A percentile compares a stretch with the other conserved stretches of the same genome.
Conservation (phyloP, 2,329 filamentous ascomycete species). For the Penicillium hesseltinei region DNA sequence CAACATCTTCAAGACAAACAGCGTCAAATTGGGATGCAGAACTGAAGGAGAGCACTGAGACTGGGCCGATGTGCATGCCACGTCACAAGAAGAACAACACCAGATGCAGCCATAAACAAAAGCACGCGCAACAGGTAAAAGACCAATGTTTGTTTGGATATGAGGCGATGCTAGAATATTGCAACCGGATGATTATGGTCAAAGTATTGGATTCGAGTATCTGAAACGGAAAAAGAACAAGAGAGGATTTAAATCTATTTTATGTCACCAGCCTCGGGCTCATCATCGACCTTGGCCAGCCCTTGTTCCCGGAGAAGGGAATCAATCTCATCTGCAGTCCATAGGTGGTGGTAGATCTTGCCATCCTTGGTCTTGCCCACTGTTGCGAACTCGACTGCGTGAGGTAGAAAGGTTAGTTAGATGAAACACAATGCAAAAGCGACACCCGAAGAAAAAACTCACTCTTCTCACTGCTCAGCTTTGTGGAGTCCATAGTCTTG, state of each 20-base stretch:
- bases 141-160: background rate
- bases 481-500: constrained; percentile 99
- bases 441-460: constrained; percentile 41
- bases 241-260: constrained; percentile 34
- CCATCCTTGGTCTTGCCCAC: constrained; percentile 93
- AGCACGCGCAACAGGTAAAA: background rate
- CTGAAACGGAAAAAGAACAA: constrained; percentile 22
- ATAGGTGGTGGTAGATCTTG: constrained; percentile 97
- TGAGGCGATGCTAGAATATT: constrained; percentile 10
- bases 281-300: constrained; percentile 76
- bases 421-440: background rate
- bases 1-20: constrained; percentile 10
- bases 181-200: constrained; percentile 17
- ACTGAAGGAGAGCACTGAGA: constrained; percentile 22
- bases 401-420: constrained; percentile 19
- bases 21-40: constrained; percentile 20
- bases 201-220: constrained; percentile 32
- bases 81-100: constrained; percentile 32
- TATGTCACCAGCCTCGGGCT: constrained; percentile 57
- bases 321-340: constrained; percentile 95
- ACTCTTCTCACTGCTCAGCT: constrained; percentile 99
- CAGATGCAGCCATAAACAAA: constrained; percentile 25
- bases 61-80: constrained; percentile 31
- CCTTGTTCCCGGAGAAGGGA: constrained; percentile 92
- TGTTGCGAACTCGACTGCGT: constrained; percentile 90